Evolutionary conservation across 805 yeast genomes (phyloP), one percentile per base, ranked within the genome.

Genomic region (Starmerella sirachaensis): DNA sequence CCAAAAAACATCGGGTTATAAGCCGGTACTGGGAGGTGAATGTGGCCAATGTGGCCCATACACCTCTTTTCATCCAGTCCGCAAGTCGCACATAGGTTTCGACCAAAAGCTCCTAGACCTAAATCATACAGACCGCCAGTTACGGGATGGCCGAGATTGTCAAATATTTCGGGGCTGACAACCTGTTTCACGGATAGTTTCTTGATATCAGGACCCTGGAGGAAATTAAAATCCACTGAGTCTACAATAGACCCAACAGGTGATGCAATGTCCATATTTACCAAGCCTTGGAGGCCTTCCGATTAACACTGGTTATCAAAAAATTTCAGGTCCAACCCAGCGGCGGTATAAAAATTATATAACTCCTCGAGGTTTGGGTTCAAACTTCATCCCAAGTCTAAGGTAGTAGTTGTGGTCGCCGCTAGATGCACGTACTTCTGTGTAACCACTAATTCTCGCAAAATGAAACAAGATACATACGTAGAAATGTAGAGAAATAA

Each of bases 31-130:
- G 99, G 99, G 47, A 91, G 69, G 58, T 88, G 96, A 47, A 91
- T 85, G 60, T 91, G 98, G 44, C 99, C 99, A 60, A 85, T 84
- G 60, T 91, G 99, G 32, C 99, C 99, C 4, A 96, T 96, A 65
- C 99, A 91, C 51, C 74, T 77, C 55, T 79, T 76, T 50, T 88
- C 96, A 57, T 86, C 94, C 45, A 88, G 67, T 14, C 97, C 95
- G 71, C 99, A 91, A 1, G 97, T 88, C 17, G 91, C 70, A 72
- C 99, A 85, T 41, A 81, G 68, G 58, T 88, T 83, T 54, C 78
- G 71, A 45, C 84, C 65, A 54, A 85, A 91, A 0, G 98, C 97
- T 48, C 99, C 99, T 28, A 91, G 64, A n/a, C 94, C 76, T 45
- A 88, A 69, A 61, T 91, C 99, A 54, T 91, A 91, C 23, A 91